phyloP scores from a whole-genome alignment of 2,329 filamentous ascomycete genomes.

The Alternaria arborescens region DNA sequence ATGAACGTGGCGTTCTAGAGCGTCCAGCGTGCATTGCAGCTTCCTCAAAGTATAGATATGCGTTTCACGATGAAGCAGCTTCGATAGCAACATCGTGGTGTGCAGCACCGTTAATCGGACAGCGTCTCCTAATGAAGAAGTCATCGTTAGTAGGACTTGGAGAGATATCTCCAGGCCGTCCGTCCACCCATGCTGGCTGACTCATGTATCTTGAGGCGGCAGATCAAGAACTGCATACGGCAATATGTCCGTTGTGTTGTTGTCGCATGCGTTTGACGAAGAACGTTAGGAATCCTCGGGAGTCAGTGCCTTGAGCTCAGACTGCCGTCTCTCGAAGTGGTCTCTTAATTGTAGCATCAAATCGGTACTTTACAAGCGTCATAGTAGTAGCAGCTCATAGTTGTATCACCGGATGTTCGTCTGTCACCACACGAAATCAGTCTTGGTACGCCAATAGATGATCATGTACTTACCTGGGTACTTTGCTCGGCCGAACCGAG shows the following conservation, averaged over 20 bases:
- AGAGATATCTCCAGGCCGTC: background rate
- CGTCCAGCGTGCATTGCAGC: background rate
- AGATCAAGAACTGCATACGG: slow-evolving; percentile 1
- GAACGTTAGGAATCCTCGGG: background rate
- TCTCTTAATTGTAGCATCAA: background rate
- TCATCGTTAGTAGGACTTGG: background rate
- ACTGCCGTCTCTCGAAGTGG: background rate
- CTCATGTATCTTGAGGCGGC: slow-evolving; percentile 1
- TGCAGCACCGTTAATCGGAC: background rate
- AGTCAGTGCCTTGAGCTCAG: slow-evolving; percentile 3
- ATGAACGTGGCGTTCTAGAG: background rate
- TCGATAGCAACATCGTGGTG: background rate
- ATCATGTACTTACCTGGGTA: background rate
- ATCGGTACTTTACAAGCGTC: background rate
- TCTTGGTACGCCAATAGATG: background rate
- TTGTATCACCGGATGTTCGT: background rate
- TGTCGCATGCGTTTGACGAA: background rate
- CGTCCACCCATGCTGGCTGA: background rate
- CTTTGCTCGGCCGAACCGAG: background rate
- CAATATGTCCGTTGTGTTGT: background rate
- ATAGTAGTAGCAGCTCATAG: background rate
- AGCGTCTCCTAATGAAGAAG: background rate
- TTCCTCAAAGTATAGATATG: background rate
- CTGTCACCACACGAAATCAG: background rate
- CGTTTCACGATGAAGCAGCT: background rate